Evolutionary conservation across 2,329 filamentous ascomycete species (phyloP).

Genomic region (Fusarium floridanum): DNA sequence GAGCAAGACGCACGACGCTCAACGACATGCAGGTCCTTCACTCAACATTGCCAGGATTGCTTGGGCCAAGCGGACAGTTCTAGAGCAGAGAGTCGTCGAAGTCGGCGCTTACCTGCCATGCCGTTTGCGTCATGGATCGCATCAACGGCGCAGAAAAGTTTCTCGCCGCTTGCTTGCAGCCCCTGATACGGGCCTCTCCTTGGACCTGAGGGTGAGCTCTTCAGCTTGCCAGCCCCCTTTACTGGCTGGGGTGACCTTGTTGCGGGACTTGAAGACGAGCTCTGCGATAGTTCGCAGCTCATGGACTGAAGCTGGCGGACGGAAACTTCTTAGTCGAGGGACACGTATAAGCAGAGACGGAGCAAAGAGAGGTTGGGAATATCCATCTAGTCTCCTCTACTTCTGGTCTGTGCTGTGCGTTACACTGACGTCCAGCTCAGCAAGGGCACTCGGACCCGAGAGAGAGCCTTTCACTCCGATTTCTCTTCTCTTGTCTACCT

Average conservation of each 20-base stretch:
- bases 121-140: slow-evolving; percentile 11
- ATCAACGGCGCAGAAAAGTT: slow-evolving; percentile 29
- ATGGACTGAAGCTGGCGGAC: background rate
- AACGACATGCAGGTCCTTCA: slow-evolving; percentile 5
- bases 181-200: slow-evolving; percentile 13
- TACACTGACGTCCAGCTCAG: slow-evolving; percentile 15
- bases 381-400: slow-evolving; percentile 10
- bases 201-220: slow-evolving; percentile 8
- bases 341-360: slow-evolving; percentile 20
- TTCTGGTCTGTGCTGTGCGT: slow-evolving; percentile 23
- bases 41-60: background rate
- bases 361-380: slow-evolving; percentile 13
- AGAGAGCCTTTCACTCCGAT: slow-evolving; percentile 13
- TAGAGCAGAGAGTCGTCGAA: slow-evolving; percentile 10
- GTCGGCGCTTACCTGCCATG: slow-evolving; percentile 19
- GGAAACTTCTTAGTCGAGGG: background rate
- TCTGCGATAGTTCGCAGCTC: background rate
- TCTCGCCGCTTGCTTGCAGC: slow-evolving; percentile 25
- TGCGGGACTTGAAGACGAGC: slow-evolving; percentile 9
- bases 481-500: background rate
- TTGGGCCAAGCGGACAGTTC: slow-evolving; percentile 1
- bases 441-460: slow-evolving; percentile 18
- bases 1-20: background rate
- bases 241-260: slow-evolving; percentile 10
- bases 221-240: slow-evolving; percentile 6